Conservation (phyloP, 192 early-diverging fungal species). For the Spizellomyces sp. region DNA sequence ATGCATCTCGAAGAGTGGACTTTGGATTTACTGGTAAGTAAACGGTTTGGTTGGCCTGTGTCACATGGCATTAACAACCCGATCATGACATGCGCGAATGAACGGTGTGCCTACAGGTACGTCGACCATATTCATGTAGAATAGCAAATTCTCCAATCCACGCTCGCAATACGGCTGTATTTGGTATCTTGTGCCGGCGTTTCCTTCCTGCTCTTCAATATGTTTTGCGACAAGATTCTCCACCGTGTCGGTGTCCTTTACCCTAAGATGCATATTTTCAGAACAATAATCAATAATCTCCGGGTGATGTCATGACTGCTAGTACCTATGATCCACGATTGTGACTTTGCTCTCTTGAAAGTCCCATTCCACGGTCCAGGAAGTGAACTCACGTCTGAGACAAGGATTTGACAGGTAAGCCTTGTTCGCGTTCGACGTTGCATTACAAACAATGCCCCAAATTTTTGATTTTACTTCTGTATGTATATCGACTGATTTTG, state of each 20-base stretch:
- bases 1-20: not conserved
- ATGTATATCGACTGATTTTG: conserved; percentile 55
- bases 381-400: not conserved
- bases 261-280: not conserved
- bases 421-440: not conserved
- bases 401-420: not conserved
- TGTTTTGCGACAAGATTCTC: not conserved
- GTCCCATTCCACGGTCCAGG: conserved; percentile 20
- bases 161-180: conserved; percentile 8
- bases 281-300: too few relatives aligned
- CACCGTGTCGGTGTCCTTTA: conserved; percentile 14
- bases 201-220: conserved; percentile 12
- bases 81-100: too few relatives aligned
- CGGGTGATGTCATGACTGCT: too few relatives aligned
- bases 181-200: conserved; percentile 6
- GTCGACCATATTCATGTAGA: conserved; percentile 19
- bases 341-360: conserved; percentile 1
- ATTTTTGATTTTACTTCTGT: conserved; percentile 41
- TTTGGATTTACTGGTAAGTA: too few relatives aligned
- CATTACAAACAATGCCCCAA: not conserved
- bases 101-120: conserved; percentile 6
- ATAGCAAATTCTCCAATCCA: conserved; percentile 1
- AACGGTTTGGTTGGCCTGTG: too few relatives aligned
- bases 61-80: too few relatives aligned
- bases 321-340: not conserved